A percentile compares a stretch with the other conserved stretches of the same genome.
Evolutionary conservation across 164 flowering plant genomes (phyloP).

Genomic region (Brasenia schreberi): DNA sequence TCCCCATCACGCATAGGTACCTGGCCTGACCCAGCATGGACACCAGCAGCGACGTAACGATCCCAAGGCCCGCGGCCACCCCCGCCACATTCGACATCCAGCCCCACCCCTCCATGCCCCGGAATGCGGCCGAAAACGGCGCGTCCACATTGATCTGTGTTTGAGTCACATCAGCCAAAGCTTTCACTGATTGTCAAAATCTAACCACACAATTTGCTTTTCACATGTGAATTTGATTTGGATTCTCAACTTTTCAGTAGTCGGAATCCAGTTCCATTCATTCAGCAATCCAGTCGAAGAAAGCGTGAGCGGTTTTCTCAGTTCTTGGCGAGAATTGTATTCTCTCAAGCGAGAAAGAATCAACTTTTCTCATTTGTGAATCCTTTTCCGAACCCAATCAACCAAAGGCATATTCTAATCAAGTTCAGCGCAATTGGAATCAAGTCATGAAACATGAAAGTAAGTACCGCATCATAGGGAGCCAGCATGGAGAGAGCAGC

Average conservation of each 20-base stretch:
- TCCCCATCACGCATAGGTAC: constrained; percentile 77
- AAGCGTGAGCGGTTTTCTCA: not conserved
- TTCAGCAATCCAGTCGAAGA: too few species aligned
- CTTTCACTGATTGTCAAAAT: too few species aligned
- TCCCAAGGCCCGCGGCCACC: constrained; percentile 81
- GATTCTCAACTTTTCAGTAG: too few species aligned
- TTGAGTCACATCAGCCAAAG: too few species aligned
- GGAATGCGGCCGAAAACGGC: constrained; percentile 50
- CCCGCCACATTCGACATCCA: constrained; percentile 74
- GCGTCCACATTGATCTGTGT: constrained; percentile 11
- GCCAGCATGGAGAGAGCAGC: constrained; percentile 47
- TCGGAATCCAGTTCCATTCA: too few species aligned
- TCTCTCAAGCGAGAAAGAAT: not conserved
- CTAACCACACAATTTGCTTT: too few species aligned
- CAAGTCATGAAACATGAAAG: not conserved
- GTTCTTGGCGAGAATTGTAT: not conserved
- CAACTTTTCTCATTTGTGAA: too few species aligned
- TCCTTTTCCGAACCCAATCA: too few species aligned
- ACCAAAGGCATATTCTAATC: too few species aligned
- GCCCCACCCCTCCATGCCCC: constrained; percentile 41
- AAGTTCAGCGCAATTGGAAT: not conserved
- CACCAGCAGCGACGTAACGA: constrained; percentile 72
- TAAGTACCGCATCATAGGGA: constrained; percentile 51
- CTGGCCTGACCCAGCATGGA: constrained; percentile 93
- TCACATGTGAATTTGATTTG: too few species aligned